Percentiles rank a stretch among this genome's conserved stretches.
Evolutionary conservation across 2,329 filamentous ascomycete species (phyloP).

Genomic region (Colletotrichum melonis): DNA sequence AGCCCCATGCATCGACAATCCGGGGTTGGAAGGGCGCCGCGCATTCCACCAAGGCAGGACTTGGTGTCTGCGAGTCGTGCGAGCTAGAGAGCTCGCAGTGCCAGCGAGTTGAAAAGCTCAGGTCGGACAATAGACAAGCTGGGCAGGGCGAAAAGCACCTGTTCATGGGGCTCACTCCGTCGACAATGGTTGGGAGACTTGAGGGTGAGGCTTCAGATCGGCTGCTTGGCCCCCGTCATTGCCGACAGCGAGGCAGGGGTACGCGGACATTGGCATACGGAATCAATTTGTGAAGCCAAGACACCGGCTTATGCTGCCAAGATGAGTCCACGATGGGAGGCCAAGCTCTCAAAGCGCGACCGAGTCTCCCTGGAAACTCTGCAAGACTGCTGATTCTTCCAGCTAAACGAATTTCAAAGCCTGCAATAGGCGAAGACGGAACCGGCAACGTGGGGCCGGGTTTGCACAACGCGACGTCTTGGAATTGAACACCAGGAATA

Average conservation of each 20-base stretch:
- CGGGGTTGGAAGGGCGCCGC: constrained; percentile 4
- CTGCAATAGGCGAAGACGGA: neutral
- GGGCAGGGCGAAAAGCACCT: neutral
- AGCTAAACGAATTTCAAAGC: neutral
- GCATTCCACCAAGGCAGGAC: neutral
- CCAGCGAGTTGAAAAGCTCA: neutral
- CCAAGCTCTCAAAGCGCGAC: constrained; percentile 4
- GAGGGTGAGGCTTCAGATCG: constrained; percentile 29
- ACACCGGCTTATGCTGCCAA: constrained; percentile 16
- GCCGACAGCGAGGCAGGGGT: constrained; percentile 17
- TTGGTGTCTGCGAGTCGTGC: neutral
- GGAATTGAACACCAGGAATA: constrained; percentile 4
- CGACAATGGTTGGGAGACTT: constrained; percentile 20
- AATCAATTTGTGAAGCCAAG: constrained; percentile 30
- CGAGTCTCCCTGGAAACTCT: neutral
- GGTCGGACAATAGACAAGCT: neutral
- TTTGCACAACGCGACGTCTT: neutral
- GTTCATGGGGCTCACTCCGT: constrained; percentile 2
- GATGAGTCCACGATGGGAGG: neutral
- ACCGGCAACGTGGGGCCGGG: constrained; percentile 14
- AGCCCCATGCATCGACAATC: constrained; percentile 17
- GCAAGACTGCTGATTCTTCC: neutral
- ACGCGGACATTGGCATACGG: constrained; percentile 29
- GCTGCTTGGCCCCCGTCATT: constrained; percentile 33
- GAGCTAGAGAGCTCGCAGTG: neutral